These are phyloP conservation scores for Vitis hybrid DNA, from an alignment of 177 flowering plant species.

Conservation along the genomic window DNA sequence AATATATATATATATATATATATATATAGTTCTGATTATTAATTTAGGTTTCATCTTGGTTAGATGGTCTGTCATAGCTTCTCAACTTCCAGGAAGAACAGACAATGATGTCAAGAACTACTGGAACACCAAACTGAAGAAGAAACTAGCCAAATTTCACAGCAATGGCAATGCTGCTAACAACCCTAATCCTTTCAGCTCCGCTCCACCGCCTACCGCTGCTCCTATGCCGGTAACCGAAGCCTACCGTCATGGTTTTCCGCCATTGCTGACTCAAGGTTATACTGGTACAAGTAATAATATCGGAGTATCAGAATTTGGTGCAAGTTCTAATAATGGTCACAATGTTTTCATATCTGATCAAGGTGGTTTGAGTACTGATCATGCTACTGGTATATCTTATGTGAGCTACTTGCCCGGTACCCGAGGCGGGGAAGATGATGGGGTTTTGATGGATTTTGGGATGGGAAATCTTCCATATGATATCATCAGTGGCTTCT, in stretches of 20 bases:
- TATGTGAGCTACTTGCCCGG: background rate
- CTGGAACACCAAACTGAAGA: constrained; percentile 48
- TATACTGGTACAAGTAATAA: too few species aligned
- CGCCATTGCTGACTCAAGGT: constrained; percentile 2
- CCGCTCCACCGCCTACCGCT: background rate
- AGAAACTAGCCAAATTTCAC: constrained; percentile 17
- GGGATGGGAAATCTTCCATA: constrained; percentile 4
- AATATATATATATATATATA: too few species aligned
- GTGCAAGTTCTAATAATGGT: constrained; percentile 6
- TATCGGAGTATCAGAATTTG: constrained; percentile 2
- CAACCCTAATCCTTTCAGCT: background rate
- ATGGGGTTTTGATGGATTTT: constrained; percentile 10
- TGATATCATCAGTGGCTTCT: constrained; percentile 4
- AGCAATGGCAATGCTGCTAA: background rate
- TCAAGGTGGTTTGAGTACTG: constrained; percentile 13
- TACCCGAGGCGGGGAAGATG: background rate
- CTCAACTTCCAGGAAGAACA: constrained; percentile 42
- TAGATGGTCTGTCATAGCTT: constrained; percentile 50
- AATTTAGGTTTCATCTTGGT: background rate
- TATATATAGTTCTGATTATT: background rate
- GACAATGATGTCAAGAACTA: constrained; percentile 44
- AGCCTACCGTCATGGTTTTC: background rate
- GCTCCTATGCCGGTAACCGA: background rate
- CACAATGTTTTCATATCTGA: background rate
- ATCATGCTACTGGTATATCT: background rate